Evolutionary conservation across 2,329 filamentous ascomycete genomes (phyloP).

Genomic region (Fusarium foetens): DNA sequence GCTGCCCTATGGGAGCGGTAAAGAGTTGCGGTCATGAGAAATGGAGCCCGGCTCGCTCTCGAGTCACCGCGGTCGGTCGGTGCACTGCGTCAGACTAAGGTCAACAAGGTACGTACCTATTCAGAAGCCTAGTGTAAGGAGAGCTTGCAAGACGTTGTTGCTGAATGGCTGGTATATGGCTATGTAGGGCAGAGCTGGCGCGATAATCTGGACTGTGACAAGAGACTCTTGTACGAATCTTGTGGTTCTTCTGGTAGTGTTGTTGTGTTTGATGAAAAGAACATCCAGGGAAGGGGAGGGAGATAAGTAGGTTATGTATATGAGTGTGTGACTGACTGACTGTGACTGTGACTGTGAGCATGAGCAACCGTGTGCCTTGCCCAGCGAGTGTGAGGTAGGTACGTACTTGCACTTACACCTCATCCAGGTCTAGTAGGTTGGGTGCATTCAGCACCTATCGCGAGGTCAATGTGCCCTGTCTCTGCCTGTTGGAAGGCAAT

Average conservation of each 20-base stretch:
- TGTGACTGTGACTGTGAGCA: neutral
- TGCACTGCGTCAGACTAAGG: conserved; percentile 8
- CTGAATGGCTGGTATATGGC: conserved; percentile 44
- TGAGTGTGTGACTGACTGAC: conserved; percentile 32
- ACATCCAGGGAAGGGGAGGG: conserved; percentile 49
- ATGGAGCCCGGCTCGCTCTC: conserved; percentile 23
- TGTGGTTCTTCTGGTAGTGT: conserved; percentile 61
- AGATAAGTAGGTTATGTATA: conserved; percentile 42
- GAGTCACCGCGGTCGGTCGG: conserved; percentile 37
- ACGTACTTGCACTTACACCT: conserved; percentile 32
- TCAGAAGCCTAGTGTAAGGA: conserved; percentile 43
- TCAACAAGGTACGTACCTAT: conserved; percentile 47
- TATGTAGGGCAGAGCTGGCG: conserved; percentile 58
- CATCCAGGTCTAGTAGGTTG: neutral
- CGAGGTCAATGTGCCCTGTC: conserved; percentile 23
- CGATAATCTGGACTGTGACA: conserved; percentile 71
- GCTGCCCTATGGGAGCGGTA: conserved; percentile 3
- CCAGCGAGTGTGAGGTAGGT: conserved; percentile 17
- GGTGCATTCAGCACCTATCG: conserved; percentile 5
- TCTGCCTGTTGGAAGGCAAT: conserved; percentile 14
- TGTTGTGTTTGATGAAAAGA: conserved; percentile 58
- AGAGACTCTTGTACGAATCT: conserved; percentile 64
- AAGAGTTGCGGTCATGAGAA: conserved; percentile 21
- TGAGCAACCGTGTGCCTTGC: neutral
- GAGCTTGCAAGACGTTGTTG: conserved; percentile 43